Evolutionary conservation across 108 stramenopile species (phyloP), one percentile per base, ranked within the genome.

Genomic region (Nannochloropsis salina): DNA sequence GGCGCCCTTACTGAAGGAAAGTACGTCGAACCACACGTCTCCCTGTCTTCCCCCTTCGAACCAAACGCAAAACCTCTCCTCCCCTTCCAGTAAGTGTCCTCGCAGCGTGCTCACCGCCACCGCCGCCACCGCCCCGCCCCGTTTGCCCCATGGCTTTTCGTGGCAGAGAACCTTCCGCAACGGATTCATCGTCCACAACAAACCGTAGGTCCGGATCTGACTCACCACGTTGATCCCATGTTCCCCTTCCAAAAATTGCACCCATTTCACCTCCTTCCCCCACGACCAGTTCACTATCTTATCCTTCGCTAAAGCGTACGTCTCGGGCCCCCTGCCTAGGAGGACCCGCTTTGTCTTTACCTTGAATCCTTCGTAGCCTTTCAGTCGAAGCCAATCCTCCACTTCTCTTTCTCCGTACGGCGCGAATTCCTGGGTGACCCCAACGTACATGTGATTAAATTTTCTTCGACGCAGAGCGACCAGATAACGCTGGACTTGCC

Each of bases 371-470:
- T 74, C 61, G n/a, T 74, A 74, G 61, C 61, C 61, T n/a, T 74
- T 74, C 4, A n/a, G 3, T n/a, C 61, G 61, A 15, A 74, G n/a
- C 61, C 61, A 74, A n/a, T 74, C 61, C 61, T 74, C 61, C 2
- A 74, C 61, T n/a, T n/a, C 61, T n/a, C 61, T 4, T 3, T n/a
- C 61, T 2, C 61, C 61, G n/a, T 74, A 74, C 61, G 61, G 61
- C 6, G 8, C 4, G 61, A 74, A 74, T n/a, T 74, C 61, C 61
- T 74, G 61, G 20, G 61, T 74, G 3, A 74, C 61, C 61, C 61
- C 61, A 15, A 74, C 61, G 61, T 74, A 74, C 61, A 74, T 74
- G 61, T 74, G 61, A 74, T 74, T 74, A 74, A 74, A 74, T 8
- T 74, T 74, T 6, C 61, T 74, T n/a, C 3, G 61, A 15, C 61